Conservation (phyloP, 2,329 filamentous ascomycete genomes). For the Exophiala alcalophila region DNA sequence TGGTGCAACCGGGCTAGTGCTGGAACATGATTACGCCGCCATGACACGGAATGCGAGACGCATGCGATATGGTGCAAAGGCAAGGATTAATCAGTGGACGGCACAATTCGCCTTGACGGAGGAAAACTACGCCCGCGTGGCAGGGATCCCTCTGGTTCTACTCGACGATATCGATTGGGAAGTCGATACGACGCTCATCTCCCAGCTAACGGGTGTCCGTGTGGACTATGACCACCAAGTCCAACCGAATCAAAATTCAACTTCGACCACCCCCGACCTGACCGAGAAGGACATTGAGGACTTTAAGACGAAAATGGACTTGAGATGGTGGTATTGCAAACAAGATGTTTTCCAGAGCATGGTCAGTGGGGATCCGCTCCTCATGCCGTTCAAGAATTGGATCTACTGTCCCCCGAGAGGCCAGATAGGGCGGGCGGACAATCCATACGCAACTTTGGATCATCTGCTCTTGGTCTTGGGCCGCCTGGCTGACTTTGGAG, state of each 20-base stretch:
- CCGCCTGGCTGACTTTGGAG: constrained; percentile 73
- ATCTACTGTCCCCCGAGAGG: constrained; percentile 84
- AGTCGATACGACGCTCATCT: constrained; percentile 57
- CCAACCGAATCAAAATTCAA: constrained; percentile 30
- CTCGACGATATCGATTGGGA: constrained; percentile 45
- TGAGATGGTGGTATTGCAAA: constrained; percentile 95
- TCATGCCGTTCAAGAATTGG: constrained; percentile 82
- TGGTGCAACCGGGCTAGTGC: constrained; percentile 70
- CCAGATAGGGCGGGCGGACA: constrained; percentile 71
- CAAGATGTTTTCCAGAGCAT: constrained; percentile 92
- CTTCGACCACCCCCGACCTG: constrained; percentile 31
- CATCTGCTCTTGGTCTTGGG: constrained; percentile 80
- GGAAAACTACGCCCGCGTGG: constrained; percentile 31
- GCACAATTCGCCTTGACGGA: constrained; percentile 34
- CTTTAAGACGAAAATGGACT: constrained; percentile 76
- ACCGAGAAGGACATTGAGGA: constrained; percentile 65
- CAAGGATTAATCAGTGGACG: constrained; percentile 33
- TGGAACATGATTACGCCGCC: constrained; percentile 73
- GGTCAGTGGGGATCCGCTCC: constrained; percentile 75
- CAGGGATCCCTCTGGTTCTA: constrained; percentile 41
- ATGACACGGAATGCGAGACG: constrained; percentile 70
- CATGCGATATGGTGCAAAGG: constrained; percentile 53
- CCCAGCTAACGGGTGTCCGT: constrained; percentile 55
- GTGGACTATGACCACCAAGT: constrained; percentile 58
- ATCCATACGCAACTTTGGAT: constrained; percentile 84